phyloP scores from a whole-genome alignment of 768 basidiomycete genomes.

The Boletus sp. region DNA sequence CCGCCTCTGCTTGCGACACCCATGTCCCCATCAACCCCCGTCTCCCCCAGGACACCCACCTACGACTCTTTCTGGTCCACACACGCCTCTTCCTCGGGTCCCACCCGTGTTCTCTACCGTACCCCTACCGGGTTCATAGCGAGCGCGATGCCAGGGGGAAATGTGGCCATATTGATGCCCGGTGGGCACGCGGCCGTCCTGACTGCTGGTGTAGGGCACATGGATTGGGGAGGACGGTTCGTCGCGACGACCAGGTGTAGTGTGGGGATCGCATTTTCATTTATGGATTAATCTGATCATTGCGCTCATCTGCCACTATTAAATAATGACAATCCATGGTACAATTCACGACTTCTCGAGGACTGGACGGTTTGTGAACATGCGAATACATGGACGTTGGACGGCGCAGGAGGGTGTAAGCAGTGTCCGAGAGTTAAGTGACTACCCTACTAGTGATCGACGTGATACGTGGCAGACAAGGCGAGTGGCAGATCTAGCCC shows the following conservation, averaged over 20 bases:
- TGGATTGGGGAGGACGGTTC: not conserved
- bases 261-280: not conserved
- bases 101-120: constrained; percentile 29
- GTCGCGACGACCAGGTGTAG: no score
- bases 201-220: no score
- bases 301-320: no score
- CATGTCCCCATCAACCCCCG: not conserved
- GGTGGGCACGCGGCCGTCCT: constrained; percentile 30
- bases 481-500: no score
- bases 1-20: not conserved
- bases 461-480: no score
- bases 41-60: constrained; percentile 38
- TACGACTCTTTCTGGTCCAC: constrained; percentile 67
- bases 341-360: not conserved
- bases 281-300: constrained; percentile 26
- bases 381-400: not conserved
- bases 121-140: constrained; percentile 29
- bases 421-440: no score
- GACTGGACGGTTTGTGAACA: not conserved
- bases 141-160: constrained; percentile 23
- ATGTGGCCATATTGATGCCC: constrained; percentile 32
- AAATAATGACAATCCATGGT: not conserved
- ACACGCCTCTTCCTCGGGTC: constrained; percentile 35
- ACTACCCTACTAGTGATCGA: no score
- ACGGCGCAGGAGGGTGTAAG: no score